Evolutionary conservation across 2,329 filamentous ascomycete species (phyloP).

Genomic region (Rhexocercosporidium sp.): DNA sequence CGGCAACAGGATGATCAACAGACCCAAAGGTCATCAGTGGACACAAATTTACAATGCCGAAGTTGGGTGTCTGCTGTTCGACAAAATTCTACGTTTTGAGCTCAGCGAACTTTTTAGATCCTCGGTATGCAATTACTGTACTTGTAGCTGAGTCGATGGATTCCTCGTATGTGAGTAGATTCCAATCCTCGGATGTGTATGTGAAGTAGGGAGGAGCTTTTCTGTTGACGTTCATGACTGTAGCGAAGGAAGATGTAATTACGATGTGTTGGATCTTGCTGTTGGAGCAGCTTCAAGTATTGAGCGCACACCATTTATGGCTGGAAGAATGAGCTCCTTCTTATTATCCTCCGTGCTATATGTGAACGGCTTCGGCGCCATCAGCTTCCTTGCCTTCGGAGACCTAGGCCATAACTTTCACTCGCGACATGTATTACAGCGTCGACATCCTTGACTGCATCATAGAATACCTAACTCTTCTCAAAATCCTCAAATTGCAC

Average conservation of each 20-base stretch:
- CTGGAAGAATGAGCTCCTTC: conserved; percentile 40
- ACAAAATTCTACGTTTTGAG: conserved; percentile 68
- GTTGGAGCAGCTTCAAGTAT: conserved; percentile 37
- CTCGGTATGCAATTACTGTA: conserved; percentile 40
- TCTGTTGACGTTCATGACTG: conserved; percentile 57
- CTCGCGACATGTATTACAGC: conserved; percentile 73
- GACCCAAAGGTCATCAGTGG: conserved; percentile 66
- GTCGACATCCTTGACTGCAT: conserved; percentile 58
- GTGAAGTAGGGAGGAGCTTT: conserved; percentile 51
- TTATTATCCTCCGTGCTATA: conserved; percentile 40
- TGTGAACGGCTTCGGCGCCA: conserved; percentile 34
- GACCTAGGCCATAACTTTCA: conserved; percentile 39
- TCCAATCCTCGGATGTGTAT: conserved; percentile 59
- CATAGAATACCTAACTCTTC: conserved; percentile 53
- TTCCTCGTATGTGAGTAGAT: conserved; percentile 55
- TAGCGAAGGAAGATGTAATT: conserved; percentile 67
- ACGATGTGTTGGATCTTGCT: conserved; percentile 43
- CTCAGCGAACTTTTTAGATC: conserved; percentile 66
- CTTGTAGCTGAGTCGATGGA: conserved; percentile 49
- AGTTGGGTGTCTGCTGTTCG: conserved; percentile 54
- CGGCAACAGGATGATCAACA: conserved; percentile 64
- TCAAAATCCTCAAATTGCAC: conserved; percentile 73
- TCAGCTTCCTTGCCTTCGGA: not conserved
- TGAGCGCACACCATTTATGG: conserved; percentile 38
- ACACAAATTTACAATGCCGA: conserved; percentile 64